These are phyloP conservation scores for Kockiozyma suomiensis DNA, from an alignment of 805 yeast genomes.

Conservation along the genomic window DNA sequence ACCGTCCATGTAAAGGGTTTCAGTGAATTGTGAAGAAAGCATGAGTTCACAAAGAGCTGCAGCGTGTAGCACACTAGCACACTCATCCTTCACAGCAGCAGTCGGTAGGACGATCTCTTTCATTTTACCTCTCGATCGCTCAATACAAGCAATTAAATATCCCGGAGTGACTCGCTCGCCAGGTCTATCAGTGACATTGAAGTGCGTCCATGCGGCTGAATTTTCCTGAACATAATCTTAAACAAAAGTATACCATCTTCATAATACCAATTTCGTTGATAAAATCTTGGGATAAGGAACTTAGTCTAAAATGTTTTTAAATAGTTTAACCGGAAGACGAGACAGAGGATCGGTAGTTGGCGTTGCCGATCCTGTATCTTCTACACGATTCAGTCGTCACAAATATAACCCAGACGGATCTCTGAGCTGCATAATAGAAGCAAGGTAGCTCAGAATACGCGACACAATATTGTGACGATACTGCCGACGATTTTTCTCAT, in stretches of 20 bases:
- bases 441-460: constrained; percentile 10
- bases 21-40: constrained; percentile 6
- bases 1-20: constrained; percentile 13
- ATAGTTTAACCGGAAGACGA: constrained; percentile 19
- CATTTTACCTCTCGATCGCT: constrained; percentile 14
- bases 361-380: not conserved
- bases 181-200: constrained; percentile 10
- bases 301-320: constrained; percentile 12
- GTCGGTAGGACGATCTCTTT: constrained; percentile 4
- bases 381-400: not conserved
- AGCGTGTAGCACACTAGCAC: constrained; percentile 13
- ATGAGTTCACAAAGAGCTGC: constrained; percentile 16
- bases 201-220: constrained; percentile 12
- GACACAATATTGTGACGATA: constrained; percentile 8
- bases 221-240: constrained; percentile 2
- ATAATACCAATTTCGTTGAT: constrained; percentile 10
- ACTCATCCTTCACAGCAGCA: constrained; percentile 9
- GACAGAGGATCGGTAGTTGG: constrained; percentile 24
- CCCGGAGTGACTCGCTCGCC: constrained; percentile 21
- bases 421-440: constrained; percentile 15
- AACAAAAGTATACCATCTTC: constrained; percentile 19
- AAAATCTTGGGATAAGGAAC: constrained; percentile 22
- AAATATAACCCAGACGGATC: constrained; percentile 10
- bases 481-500: constrained; percentile 17
- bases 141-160: constrained; percentile 21